Evolutionary conservation across 441 rosid genomes (phyloP), one percentile per base, ranked within the genome.

Genomic region (Erodium texanum): DNA sequence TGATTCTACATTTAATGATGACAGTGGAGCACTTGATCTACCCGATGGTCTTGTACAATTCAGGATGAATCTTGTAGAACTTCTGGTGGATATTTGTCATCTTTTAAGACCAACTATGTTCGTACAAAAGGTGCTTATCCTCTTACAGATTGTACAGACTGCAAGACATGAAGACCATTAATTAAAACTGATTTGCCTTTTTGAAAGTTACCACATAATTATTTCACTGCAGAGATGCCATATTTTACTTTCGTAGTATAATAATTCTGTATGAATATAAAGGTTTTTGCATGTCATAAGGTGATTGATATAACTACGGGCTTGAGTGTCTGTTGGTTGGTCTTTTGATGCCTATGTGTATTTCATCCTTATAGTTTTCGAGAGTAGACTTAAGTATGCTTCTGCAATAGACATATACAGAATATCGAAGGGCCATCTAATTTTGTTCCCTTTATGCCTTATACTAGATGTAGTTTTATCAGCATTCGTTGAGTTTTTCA

Each of bases 21-120:
- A 82, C 52, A 81, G 83, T 69, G 84, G 79, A 74, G 79, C 75
- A 48, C 74, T 82, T 67, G 93, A 89, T 41, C 82, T 93, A 74
- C 96, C 97, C 32, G 99, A 93, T 77, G 92, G 93, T 62, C 93
- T 93, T 63, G 78, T 80, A 66, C 93, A 88, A 70, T 93, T 86
- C 71, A 82, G 99, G 82, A 86, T 76, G 82, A 89, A 93, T 82
- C 96, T 93, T 72, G 83, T 83, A 66, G 99, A 93, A 78, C 89
- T 91, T 75, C 75, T 91, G 83, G 96, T 88, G 75, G 99, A 93
- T 82, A 85, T 91, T 63, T 93, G 99, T 67, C 99, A 91, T 73
- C 83, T 93, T 66, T 78, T 89, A 76, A 86, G 80, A 72, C 87
- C 97, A 64, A 70, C 79, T 18, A 74, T 81, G 70, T 89, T 87